Evolutionary conservation across 2,329 filamentous ascomycete species (phyloP), one percentile per base, ranked within the genome.

Genomic region (Sporothrix variecibatus): DNA sequence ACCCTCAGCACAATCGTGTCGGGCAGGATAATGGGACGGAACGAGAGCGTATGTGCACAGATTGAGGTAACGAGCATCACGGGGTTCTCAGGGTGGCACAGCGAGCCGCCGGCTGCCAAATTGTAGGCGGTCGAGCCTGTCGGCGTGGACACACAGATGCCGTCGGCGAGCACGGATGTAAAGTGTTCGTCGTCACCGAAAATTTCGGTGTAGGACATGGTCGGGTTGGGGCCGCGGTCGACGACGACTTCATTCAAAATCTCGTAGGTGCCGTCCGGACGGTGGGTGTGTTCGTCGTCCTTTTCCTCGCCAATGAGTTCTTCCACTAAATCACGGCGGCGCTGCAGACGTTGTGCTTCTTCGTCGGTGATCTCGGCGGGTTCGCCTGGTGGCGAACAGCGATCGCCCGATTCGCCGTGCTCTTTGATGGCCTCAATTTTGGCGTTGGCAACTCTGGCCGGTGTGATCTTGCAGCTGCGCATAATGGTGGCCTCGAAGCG

Each of bases 191-290:
- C 94, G 79, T 98, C 95, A 26, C 94, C 95, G 81, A 98, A 98
- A 34, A 98, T 88, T 81, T 98, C 95, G 26, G 93, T 94, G 71
- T 91, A 92, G 12, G 94, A 96, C 93, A 99, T 95, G 72, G 94
- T 97, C 64, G 95, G 91, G 82, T 97, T 98, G 7, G 96, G 96
- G 0, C 96, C 96, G 23, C 96, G 89, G 80, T 99, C 96, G 40
- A 98, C 90, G 9, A 99, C 95, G n/a, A 98, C 91, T 81, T 99
- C 96, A 79, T 99, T 99, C 76, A 99, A 84, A 74, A 98, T 97
- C 82, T 97, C 94, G 81, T 91, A 94, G 1, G 93, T 95, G 53
- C 91, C 90, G 78, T 96, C 94, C 0, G 95, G 95, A 58, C 86
- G 88, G 84, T 98, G 96, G 0, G 95, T 98, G 77, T 92, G 90